phyloP scores from a whole-genome alignment of 768 basidiomycete genomes.

The Trametes punicea region DNA sequence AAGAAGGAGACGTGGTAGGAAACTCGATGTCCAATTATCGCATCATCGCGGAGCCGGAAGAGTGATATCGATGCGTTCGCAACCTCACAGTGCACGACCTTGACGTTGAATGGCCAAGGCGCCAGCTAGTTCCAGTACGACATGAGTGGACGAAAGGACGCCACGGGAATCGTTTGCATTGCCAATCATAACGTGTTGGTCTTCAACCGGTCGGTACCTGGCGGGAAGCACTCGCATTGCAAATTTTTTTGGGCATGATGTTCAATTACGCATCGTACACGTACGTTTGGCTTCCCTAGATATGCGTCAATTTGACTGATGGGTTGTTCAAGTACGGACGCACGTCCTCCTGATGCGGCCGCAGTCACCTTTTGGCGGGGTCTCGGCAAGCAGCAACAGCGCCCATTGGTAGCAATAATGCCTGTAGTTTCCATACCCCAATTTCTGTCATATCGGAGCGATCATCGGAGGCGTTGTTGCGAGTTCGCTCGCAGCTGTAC shows the following conservation, averaged over 20 bases:
- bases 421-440: background rate
- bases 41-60: conserved; percentile 6
- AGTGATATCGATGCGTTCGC: conserved; percentile 6
- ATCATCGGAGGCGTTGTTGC: background rate
- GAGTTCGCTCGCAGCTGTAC: background rate
- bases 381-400: background rate
- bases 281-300: background rate
- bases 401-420: background rate
- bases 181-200: conserved; percentile 3
- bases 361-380: background rate
- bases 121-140: conserved; percentile 8
- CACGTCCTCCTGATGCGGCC: background rate
- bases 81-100: conserved; percentile 9
- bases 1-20: background rate
- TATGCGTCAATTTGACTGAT: background rate
- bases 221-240: conserved; percentile 8
- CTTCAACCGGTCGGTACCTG: background rate
- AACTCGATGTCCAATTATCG: conserved; percentile 1
- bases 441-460: background rate
- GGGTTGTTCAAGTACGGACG: background rate
- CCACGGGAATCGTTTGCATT: background rate
- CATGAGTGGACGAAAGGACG: background rate
- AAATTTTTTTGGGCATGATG: conserved; percentile 8
- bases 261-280: conserved; percentile 12
- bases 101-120: conserved; percentile 5